phyloP scores from a whole-genome alignment of 371 early-diverging fungal genomes.

The Actinomucor elegans region DNA sequence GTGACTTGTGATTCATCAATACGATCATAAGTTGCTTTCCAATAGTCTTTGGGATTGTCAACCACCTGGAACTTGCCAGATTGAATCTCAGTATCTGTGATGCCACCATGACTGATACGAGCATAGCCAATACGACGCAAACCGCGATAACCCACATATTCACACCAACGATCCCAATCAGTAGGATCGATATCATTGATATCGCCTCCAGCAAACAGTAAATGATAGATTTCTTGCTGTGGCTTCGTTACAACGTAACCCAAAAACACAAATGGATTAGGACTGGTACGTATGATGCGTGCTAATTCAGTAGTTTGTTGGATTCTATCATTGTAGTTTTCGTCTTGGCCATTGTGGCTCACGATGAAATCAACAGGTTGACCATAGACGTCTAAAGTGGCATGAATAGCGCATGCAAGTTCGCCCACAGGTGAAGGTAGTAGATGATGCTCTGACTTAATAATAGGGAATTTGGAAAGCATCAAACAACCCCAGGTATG shows the following conservation, averaged over 20 bases:
- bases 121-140: constrained; percentile 76
- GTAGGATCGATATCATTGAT: constrained; percentile 78
- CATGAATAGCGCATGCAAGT: constrained; percentile 84
- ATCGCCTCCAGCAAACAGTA: constrained; percentile 66
- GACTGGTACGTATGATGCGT: constrained; percentile 70
- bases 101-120: constrained; percentile 75
- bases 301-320: constrained; percentile 82
- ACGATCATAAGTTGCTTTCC: constrained; percentile 62
- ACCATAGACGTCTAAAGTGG: constrained; percentile 81
- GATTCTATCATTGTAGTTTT: constrained; percentile 72
- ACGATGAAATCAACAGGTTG: constrained; percentile 81
- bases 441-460: constrained; percentile 70
- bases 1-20: constrained; percentile 55
- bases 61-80: constrained; percentile 78
- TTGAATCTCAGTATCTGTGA: constrained; percentile 87
- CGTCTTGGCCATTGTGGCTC: constrained; percentile 85
- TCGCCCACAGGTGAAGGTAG: constrained; percentile 84
- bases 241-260: constrained; percentile 85
- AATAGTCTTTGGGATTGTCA: constrained; percentile 46
- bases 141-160: constrained; percentile 82
- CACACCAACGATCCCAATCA: constrained; percentile 84
- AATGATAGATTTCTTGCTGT: constrained; percentile 62
- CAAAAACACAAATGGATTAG: constrained; percentile 77
- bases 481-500: constrained; percentile 89
- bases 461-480: constrained; percentile 84